Base-by-base conservation (phyloP, 2,329 filamentous ascomycete genomes). In the Apiospora rasikravindrae region DNA sequence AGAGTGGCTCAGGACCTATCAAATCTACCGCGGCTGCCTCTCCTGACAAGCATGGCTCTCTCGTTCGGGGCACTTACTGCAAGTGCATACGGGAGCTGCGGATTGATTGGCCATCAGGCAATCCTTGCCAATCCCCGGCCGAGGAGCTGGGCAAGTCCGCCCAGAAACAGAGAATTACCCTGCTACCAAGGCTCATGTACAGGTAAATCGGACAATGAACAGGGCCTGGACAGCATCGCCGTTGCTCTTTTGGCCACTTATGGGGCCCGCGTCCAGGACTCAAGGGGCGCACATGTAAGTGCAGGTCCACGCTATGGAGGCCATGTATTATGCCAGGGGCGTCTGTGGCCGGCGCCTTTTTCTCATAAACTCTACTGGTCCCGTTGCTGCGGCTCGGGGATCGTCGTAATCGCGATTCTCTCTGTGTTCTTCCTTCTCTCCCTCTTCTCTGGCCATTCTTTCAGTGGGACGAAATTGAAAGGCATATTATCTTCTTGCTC, bases 301-400 rank as follows among this genome's bases (percentile, higher is more conserved):
- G 33, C 19, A 64, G 29, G 57, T 64, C 57, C 57, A 64, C 57
- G 57, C 57, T 40, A 40, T 64, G 57, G 29, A 61, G 33, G 53
- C 29, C 19, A 26, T 33, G 29, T 61, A 3, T 40, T 64, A 64
- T n/a, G 57, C 57, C 57, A 64, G 57, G 57, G 57, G n/a, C 19
- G 6, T 19, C 22, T n/a, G 33, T 40, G 33, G 57, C 57, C 19
- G 57, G 29, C 57, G 57, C 57, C 57, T 64, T 64, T 64, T 64
- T n/a, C 33, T 64, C 57, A 64, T 64, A 64, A 64, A 64, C 57
- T 64, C 57, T 64, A 64, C 57, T 64, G 57, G 57, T 64, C 57
- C 57, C 57, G 57, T 64, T 37, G 57, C 57, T 64, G 57, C 57
- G 57, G 29, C 37, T 37, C 57, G 37, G 22, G 22, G 29, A 40